Base-by-base conservation (phyloP, 768 basidiomycete species). In the Lactarius sp. region DNA sequence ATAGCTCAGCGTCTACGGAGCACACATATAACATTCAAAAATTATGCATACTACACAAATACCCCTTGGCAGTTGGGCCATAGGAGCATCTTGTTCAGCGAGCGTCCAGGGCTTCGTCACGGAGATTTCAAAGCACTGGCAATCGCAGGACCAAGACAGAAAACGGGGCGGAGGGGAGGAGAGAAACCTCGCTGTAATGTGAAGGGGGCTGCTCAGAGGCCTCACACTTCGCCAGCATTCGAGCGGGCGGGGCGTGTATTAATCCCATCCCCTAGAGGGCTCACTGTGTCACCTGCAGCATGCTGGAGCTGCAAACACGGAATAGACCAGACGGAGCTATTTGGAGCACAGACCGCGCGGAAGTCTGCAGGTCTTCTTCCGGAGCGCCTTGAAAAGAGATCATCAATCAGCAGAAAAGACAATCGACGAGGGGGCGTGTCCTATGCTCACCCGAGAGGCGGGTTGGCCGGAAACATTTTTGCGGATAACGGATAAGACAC, bases 131-230 rank as follows among this genome's bases (percentile, higher is more conserved):
- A 18, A 39, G 14, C 41, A 44, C 27, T 27, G 27, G 41, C 20
- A 27, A 20, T 22, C 36, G 16, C 33, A 51, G 12, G 31, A 22
- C 42, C 50, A 52, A n/a, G n/a, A 18, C 36, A 16, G 34, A 33
- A 20, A 13, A n/a, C 44, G 44, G 58, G 62, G 62, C 52, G 31
- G 33, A 59, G 57, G 62, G 62, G 52, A 47, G 46, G 44, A 64
- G 27, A 52, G 22, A 47, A 7, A 34, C 6, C 20, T 52, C 22
- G 36, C 44, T 8, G 31, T 14, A 22, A 34, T 10, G 52, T 36
- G 41, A 22, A 13, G 36, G 37, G 27, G 3, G 20, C 13, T 3
- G 33, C 10, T 39, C 47, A n/a, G 53, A 18, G 12, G 49, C 36
- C 34, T 20, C n/a, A 27, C 6, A 36, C 42, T 47, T 46, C 52